These are phyloP conservation scores for Pseudomonodictys pantanalensis DNA, from an alignment of 495 filamentous ascomycete species.

Conservation along the genomic window DNA sequence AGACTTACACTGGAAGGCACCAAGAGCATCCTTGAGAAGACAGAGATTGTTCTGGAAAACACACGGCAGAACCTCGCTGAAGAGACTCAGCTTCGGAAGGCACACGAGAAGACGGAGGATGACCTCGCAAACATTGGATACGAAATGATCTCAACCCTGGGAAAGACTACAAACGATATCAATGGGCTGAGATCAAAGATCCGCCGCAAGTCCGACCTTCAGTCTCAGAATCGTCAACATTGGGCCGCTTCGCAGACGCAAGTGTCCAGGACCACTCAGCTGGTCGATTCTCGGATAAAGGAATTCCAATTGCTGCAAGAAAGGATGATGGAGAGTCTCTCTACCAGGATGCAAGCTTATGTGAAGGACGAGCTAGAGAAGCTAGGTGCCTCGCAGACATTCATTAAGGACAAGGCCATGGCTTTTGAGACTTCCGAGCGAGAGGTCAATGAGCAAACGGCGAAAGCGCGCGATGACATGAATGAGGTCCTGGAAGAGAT, in stretches of 20 bases:
- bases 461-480: constrained; percentile 78
- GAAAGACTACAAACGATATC: constrained; percentile 74
- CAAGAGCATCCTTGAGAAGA: constrained; percentile 76
- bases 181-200: constrained; percentile 78
- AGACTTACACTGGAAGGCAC: constrained; percentile 70
- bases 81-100: constrained; percentile 74
- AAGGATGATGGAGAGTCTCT: constrained; percentile 61
- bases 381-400: constrained; percentile 60
- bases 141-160: constrained; percentile 71
- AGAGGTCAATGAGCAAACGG: constrained; percentile 65
- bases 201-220: constrained; percentile 76
- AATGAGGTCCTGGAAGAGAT: constrained; percentile 89
- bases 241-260: constrained; percentile 76
- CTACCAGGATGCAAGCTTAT: constrained; percentile 67
- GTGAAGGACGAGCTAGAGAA: constrained; percentile 68
- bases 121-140: constrained; percentile 67
- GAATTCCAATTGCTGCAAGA: constrained; percentile 69
- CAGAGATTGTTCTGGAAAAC: constrained; percentile 72
- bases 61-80: constrained; percentile 74
- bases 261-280: constrained; percentile 67
- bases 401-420: constrained; percentile 64
- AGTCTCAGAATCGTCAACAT: constrained; percentile 67
- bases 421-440: constrained; percentile 63
- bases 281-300: constrained; percentile 70
- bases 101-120: constrained; percentile 81